These are phyloP conservation scores for Aspergillus costaricaensis DNA, from an alignment of 2,329 filamentous ascomycete genomes.

Conservation along the genomic window DNA sequence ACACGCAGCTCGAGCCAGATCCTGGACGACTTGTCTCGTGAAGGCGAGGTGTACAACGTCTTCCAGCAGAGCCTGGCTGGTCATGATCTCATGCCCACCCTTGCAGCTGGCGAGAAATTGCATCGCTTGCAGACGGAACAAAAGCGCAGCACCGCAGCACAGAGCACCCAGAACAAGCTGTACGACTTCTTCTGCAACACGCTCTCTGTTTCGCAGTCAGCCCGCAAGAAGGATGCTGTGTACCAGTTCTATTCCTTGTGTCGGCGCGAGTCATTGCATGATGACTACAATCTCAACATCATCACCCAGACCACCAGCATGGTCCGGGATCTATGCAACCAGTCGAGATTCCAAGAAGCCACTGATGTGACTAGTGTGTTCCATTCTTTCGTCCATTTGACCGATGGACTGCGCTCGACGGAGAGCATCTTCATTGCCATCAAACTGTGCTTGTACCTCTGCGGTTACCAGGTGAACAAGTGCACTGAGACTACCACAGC, in stretches of 20 bases:
- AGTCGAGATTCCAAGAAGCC: conserved; percentile 35
- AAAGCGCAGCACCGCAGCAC: conserved; percentile 32
- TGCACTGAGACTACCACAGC: conserved; percentile 30
- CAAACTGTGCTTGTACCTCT: conserved; percentile 40
- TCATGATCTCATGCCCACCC: conserved; percentile 36
- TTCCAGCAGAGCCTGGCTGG: conserved; percentile 38
- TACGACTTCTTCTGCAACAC: conserved; percentile 42
- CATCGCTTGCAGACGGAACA: conserved; percentile 33
- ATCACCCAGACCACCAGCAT: conserved; percentile 29
- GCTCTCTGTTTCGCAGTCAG: conserved; percentile 29
- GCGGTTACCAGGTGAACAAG: conserved; percentile 35
- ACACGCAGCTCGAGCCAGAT: conserved; percentile 42
- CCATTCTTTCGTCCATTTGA: conserved; percentile 38
- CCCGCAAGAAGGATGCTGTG: conserved; percentile 30
- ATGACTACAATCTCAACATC: conserved; percentile 36
- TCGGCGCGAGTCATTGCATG: conserved; percentile 32
- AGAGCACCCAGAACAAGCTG: conserved; percentile 35
- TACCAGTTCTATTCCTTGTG: conserved; percentile 38
- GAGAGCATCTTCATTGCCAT: conserved; percentile 39
- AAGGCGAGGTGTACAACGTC: conserved; percentile 46
- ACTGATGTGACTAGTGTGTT: conserved; percentile 36
- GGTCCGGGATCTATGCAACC: conserved; percentile 34
- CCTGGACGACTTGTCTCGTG: conserved; percentile 47
- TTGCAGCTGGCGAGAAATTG: conserved; percentile 35
- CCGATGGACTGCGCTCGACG: conserved; percentile 33